phyloP scores from a whole-genome alignment of 2,329 filamentous ascomycete species.

The Colletotrichum lindemuthianum region DNA sequence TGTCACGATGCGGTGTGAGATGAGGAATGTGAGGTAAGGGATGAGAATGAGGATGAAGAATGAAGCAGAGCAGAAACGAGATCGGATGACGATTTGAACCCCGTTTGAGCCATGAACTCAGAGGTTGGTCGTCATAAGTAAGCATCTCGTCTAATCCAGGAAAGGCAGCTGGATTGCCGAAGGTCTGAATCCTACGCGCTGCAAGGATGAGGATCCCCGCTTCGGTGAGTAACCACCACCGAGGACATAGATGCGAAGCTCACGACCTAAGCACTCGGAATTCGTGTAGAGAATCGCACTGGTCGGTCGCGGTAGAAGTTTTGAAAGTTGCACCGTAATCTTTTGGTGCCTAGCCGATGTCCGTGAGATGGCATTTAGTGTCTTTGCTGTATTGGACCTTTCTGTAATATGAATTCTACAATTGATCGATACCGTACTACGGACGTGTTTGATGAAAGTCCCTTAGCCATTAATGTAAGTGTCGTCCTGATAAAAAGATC shows the following conservation, averaged over 20 bases:
- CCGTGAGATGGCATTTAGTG: too few relatives aligned
- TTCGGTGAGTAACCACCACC: slow-evolving; percentile 15
- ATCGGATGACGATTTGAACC: slow-evolving; percentile 30
- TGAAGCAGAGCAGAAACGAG: slow-evolving; percentile 6
- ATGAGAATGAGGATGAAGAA: background rate
- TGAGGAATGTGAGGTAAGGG: background rate
- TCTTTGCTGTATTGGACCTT: too few relatives aligned
- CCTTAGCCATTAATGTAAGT: too few relatives aligned
- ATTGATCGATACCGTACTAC: too few relatives aligned
- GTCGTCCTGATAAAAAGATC: too few relatives aligned
- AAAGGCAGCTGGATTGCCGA: slow-evolving; percentile 25
- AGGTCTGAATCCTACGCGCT: slow-evolving; percentile 22
- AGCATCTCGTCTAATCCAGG: slow-evolving; percentile 23
- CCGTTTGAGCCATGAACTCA: slow-evolving; percentile 17
- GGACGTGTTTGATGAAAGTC: too few relatives aligned
- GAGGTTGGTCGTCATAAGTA: background rate
- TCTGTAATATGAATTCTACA: too few relatives aligned
- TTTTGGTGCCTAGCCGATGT: too few relatives aligned
- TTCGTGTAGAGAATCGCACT: too few relatives aligned
- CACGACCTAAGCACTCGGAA: too few relatives aligned
- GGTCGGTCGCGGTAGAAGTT: too few relatives aligned
- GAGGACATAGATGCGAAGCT: background rate
- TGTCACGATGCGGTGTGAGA: background rate
- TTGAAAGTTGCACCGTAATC: too few relatives aligned
- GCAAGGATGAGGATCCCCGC: slow-evolving; percentile 29